A percentile compares a stretch with the other conserved stretches of the same genome.
phyloP scores from a whole-genome alignment of 495 filamentous ascomycete species.

The Hapsidospora chrysogenum region DNA sequence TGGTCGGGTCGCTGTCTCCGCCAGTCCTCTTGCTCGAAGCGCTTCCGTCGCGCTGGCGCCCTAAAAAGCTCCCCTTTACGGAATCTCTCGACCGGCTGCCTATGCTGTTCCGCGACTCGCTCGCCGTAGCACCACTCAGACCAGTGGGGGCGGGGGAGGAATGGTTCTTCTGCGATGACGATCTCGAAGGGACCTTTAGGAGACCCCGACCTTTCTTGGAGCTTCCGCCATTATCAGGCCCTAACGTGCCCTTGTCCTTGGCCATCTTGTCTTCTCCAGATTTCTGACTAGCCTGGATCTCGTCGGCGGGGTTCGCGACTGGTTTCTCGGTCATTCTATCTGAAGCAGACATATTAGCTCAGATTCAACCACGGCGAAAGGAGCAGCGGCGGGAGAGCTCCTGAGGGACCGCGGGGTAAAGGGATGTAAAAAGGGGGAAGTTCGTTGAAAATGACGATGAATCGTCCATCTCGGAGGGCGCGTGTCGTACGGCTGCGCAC shows the following conservation, averaged over 20 bases:
- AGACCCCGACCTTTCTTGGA: conserved; percentile 42
- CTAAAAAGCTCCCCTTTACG: conserved; percentile 54
- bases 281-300: too few species aligned
- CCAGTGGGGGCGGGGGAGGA: conserved; percentile 42
- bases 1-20: conserved; percentile 26
- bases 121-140: conserved; percentile 47
- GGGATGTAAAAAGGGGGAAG: too few species aligned
- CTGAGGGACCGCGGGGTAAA: too few species aligned
- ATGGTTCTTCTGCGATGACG: conserved; percentile 51
- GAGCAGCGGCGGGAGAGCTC: too few species aligned
- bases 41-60: conserved; percentile 50
- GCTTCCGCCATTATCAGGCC: conserved; percentile 21
- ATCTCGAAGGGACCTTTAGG: conserved; percentile 46
- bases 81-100: conserved; percentile 41
- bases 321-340: conserved; percentile 2
- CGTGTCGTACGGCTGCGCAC: too few species aligned
- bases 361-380: too few species aligned
- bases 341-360: too few species aligned
- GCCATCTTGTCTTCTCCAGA: too few species aligned
- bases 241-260: conserved; percentile 27
- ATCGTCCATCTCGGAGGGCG: too few species aligned
- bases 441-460: too few species aligned
- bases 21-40: conserved; percentile 34
- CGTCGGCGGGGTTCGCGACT: not conserved
- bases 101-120: conserved; percentile 44